Evolutionary conservation across 768 basidiomycete genomes (phyloP).

Genomic region (Leccinum olivaceopallidum): DNA sequence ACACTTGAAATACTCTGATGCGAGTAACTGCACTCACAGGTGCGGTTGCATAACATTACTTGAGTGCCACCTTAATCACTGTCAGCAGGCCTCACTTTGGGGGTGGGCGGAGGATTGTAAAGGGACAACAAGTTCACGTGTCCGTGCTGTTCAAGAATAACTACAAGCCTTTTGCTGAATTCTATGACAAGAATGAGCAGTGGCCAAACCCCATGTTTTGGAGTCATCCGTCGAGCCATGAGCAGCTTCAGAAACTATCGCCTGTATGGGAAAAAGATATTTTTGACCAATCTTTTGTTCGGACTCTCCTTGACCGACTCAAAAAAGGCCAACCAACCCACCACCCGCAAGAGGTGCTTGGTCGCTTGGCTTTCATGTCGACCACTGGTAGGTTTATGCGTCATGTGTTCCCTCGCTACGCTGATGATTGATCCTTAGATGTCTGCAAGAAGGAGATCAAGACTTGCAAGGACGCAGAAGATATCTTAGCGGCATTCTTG

Average conservation of each 20-base stretch:
- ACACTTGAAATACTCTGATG: slow-evolving; percentile 28
- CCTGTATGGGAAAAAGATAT: slow-evolving; percentile 32
- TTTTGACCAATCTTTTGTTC: slow-evolving; percentile 24
- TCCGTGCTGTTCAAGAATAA: slow-evolving; percentile 31
- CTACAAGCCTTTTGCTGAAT: slow-evolving; percentile 28
- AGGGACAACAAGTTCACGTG: slow-evolving; percentile 32
- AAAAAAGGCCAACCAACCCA: slow-evolving; percentile 2
- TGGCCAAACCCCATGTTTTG: slow-evolving; percentile 33
- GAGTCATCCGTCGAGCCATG: slow-evolving; percentile 25
- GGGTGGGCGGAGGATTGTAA: slow-evolving; percentile 23
- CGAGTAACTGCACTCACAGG: slow-evolving; percentile 21
- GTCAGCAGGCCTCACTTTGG: slow-evolving; percentile 28
- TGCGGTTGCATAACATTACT: background rate
- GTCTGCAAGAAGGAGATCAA: slow-evolving; percentile 2
- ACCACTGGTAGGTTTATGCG: slow-evolving; percentile 22
- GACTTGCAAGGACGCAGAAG: slow-evolving; percentile 1
- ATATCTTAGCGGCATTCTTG: slow-evolving; percentile 12
- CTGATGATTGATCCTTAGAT: slow-evolving; percentile 13
- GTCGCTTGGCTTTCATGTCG: slow-evolving; percentile 31
- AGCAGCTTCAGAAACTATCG: slow-evolving; percentile 16
- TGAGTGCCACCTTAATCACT: slow-evolving; percentile 5
- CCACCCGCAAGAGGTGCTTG: slow-evolving; percentile 17
- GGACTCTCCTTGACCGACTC: slow-evolving; percentile 20
- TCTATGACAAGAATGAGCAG: slow-evolving; percentile 15
- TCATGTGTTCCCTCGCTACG: background rate